Evolutionary conservation across 2,329 filamentous ascomycete genomes (phyloP).

Genomic region (Clarireedia homoeocarpa): DNA sequence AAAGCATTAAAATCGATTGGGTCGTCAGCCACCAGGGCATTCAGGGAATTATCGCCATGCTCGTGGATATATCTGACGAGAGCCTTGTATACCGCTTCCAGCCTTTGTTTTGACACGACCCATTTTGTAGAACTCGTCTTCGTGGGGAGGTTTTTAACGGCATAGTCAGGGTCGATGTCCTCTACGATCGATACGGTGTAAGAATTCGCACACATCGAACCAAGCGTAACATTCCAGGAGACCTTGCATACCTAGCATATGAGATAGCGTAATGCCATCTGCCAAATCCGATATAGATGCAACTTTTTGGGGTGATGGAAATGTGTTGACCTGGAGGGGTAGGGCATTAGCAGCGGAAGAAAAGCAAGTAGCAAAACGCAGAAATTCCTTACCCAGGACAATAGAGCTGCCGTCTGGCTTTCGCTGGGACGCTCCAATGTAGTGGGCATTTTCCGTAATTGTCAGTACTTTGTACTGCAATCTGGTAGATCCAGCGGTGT

Average conservation of each 20-base stretch:
- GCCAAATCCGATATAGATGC: constrained; percentile 27
- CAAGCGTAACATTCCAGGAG: not conserved
- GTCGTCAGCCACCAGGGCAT: constrained; percentile 40
- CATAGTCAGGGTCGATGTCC: constrained; percentile 50
- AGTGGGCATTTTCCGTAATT: constrained; percentile 6
- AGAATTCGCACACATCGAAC: constrained; percentile 9
- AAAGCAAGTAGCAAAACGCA: constrained; percentile 11
- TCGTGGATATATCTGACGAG: constrained; percentile 48
- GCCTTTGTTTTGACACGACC: constrained; percentile 39
- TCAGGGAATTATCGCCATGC: constrained; percentile 40
- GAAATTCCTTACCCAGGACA: constrained; percentile 42
- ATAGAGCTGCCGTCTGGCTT: constrained; percentile 39
- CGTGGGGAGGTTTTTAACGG: constrained; percentile 41
- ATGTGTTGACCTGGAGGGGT: constrained; percentile 29
- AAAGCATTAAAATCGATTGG: constrained; percentile 48
- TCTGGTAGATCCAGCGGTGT: constrained; percentile 6
- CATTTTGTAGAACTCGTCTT: constrained; percentile 32
- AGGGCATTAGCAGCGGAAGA: not conserved
- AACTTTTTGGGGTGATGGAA: constrained; percentile 25
- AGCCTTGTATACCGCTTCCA: constrained; percentile 45
- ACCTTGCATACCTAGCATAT: constrained; percentile 30
- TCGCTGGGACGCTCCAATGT: constrained; percentile 7
- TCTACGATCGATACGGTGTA: constrained; percentile 38
- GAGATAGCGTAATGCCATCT: constrained; percentile 29
- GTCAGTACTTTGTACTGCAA: not conserved